A percentile compares a stretch with the other conserved stretches of the same genome.
These are phyloP conservation scores for Chlamydomonas sphaeroides DNA, from an alignment of 139 green algal species.

Conservation along the genomic window DNA sequence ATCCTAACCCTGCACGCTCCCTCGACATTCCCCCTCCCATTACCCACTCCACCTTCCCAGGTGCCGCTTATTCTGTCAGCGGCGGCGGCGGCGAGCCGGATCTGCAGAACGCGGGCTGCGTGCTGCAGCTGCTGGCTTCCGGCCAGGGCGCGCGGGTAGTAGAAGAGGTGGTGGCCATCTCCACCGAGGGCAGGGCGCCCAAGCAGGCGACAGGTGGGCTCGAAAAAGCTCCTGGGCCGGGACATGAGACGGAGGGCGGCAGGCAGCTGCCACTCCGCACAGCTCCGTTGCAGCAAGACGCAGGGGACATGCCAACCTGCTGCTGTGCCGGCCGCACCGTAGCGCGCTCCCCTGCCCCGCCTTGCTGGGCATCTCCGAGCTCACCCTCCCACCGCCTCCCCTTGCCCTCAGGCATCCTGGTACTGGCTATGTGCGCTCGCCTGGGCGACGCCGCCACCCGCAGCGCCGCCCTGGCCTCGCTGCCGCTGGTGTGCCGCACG, in stretches of 20 bases:
- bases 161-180: background rate
- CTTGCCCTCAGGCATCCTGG: background rate
- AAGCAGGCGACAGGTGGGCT: background rate
- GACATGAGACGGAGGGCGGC: no score
- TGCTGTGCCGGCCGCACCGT: no score
- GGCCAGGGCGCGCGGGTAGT: background rate
- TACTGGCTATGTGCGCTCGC: slow-evolving; percentile 4
- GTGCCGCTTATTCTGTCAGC: no score
- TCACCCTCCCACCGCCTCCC: background rate
- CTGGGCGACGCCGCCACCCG: slow-evolving; percentile 2
- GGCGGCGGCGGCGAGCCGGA: background rate
- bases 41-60: no score
- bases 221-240: no score
- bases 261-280: background rate
- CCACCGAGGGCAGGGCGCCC: background rate
- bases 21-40: background rate
- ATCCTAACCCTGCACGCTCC: background rate
- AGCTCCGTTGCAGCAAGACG: no score
- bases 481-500: slow-evolving; percentile 20
- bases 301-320: no score
- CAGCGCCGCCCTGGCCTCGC: background rate
- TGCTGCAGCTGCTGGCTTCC: background rate
- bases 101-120: background rate
- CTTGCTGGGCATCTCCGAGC: background rate
- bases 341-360: no score